Percentiles rank a stretch among this genome's conserved stretches.
Conservation (phyloP, 1,284 basidiomycete genomes). For the Puccinia polysora region DNA sequence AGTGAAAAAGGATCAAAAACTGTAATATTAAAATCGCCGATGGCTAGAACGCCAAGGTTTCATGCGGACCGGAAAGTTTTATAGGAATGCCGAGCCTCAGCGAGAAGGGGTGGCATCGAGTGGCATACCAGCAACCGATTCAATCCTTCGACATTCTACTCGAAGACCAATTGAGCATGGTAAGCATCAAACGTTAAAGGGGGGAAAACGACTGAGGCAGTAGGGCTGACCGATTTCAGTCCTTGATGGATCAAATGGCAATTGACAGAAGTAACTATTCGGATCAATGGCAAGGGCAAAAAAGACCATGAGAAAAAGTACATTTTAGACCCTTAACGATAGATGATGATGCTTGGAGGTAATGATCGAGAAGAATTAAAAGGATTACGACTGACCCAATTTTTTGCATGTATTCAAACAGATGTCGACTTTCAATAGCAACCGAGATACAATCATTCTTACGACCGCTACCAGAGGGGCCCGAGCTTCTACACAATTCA, state of each 20-base stretch:
- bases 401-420: slow-evolving; percentile 42
- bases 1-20: too few relatives aligned
- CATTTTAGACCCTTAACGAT: too few relatives aligned
- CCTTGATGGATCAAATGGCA: slow-evolving; percentile 36
- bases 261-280: slow-evolving; percentile 27
- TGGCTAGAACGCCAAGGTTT: too few relatives aligned
- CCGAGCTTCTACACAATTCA: slow-evolving; percentile 15
- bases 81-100: too few relatives aligned
- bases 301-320: too few relatives aligned
- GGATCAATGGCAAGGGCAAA: background rate
- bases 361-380: background rate
- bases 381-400: background rate
- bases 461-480: background rate
- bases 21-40: too few relatives aligned
- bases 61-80: too few relatives aligned
- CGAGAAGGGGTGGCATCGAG: slow-evolving; percentile 7
- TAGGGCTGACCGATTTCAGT: slow-evolving; percentile 27
- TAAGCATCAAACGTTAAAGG: background rate
- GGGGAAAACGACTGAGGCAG: background rate
- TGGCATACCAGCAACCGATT: slow-evolving; percentile 23
- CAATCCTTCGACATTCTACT: slow-evolving; percentile 32
- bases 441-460: slow-evolving; percentile 30
- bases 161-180: background rate
- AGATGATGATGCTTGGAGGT: too few relatives aligned
- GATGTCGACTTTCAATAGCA: slow-evolving; percentile 21